Evolutionary conservation across 2,329 filamentous ascomycete species (phyloP).

Genomic region (Xylaria sp.): DNA sequence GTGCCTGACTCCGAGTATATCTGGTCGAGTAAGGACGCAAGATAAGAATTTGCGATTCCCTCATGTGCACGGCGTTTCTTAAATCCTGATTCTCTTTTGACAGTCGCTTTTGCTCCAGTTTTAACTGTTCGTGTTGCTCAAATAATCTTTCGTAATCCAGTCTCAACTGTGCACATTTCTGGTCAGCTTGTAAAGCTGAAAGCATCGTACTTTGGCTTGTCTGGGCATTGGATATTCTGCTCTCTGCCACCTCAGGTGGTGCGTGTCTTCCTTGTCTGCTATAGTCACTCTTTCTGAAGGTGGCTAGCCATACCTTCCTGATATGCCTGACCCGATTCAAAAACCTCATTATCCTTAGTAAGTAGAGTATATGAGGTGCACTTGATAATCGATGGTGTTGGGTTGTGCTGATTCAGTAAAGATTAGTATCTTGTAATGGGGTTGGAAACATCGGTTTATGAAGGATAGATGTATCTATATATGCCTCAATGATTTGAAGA

Average conservation of each 20-base stretch:
- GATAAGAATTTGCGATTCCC: conserved; percentile 52
- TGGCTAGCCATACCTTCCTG: not conserved
- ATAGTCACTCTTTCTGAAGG: not conserved
- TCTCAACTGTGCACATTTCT: conserved; percentile 38
- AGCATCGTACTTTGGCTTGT: conserved; percentile 32
- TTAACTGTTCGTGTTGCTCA: not conserved
- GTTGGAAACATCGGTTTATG: not conserved
- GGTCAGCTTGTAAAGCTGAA: not conserved
- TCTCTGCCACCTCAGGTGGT: not conserved
- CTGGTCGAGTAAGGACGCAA: conserved; percentile 55
- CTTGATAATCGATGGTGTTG: not conserved
- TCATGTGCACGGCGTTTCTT: not conserved
- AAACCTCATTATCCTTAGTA: not conserved
- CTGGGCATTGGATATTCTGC: not conserved
- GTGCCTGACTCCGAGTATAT: conserved; percentile 52
- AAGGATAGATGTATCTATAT: not conserved
- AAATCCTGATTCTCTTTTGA: conserved; percentile 44
- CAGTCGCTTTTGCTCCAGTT: not conserved
- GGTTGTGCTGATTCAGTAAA: not conserved
- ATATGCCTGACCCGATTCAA: too few relatives aligned
- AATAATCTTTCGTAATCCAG: not conserved
- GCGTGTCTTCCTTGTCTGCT: not conserved
- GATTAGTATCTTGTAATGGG: not conserved
- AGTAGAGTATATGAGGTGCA: not conserved
- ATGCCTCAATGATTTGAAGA: not conserved